These are phyloP conservation scores for Dendrostoma leiphaemia DNA, from an alignment of 2,329 filamentous ascomycete genomes.

Conservation along the genomic window DNA sequence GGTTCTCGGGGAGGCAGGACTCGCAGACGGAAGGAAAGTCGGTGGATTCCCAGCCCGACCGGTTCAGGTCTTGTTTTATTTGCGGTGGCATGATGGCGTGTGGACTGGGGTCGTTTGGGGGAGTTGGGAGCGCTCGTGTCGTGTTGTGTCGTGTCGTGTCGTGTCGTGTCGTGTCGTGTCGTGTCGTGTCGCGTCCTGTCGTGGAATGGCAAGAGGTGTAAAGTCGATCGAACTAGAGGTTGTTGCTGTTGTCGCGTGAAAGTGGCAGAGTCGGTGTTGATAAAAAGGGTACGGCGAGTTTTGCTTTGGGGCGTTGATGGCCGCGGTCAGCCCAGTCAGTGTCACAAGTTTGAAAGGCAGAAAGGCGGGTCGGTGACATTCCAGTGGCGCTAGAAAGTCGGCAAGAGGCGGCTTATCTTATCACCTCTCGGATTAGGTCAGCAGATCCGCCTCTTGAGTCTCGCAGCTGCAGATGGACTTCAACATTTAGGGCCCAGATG, in stretches of 20 bases:
- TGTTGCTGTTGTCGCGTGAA: too few species aligned
- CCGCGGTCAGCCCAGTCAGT: neutral
- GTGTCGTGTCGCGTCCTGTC: too few species aligned
- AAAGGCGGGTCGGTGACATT: too few species aligned
- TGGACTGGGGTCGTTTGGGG: constrained; percentile 19
- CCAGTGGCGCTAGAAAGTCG: neutral
- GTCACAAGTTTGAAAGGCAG: too few species aligned
- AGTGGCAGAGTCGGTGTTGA: too few species aligned
- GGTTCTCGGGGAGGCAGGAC: constrained; percentile 91
- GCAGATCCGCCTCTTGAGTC: neutral
- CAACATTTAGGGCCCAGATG: too few species aligned
- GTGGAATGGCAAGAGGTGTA: too few species aligned
- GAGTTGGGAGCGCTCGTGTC: neutral
- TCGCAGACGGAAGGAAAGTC: constrained; percentile 89
- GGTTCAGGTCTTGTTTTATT: constrained; percentile 94
- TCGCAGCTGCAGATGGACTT: too few species aligned
- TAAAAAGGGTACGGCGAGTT: too few species aligned
- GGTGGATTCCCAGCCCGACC: constrained; percentile 93
- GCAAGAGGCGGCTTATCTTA: constrained; percentile 1
- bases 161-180: neutral
- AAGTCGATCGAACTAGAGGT: too few species aligned
- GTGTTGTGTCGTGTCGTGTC: neutral
- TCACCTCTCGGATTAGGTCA: neutral
- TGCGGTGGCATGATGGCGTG: constrained; percentile 72
- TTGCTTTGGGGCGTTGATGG: neutral